A percentile compares a stretch with the other conserved stretches of the same genome.
Evolutionary conservation across 768 basidiomycete genomes (phyloP).

Genomic region (Dendrothele bispora): DNA sequence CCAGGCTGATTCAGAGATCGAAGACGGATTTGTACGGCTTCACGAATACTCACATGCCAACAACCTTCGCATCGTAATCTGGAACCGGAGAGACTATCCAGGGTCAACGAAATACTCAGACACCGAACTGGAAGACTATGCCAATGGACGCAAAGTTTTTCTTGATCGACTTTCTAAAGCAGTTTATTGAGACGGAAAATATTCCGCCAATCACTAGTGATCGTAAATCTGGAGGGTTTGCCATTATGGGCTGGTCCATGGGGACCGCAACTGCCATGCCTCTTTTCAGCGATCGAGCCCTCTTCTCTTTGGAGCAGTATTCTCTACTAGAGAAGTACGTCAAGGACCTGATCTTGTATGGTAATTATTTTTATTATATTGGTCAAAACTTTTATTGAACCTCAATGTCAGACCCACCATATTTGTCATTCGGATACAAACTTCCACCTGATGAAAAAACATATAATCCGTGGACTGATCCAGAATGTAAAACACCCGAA

Average conservation of each 20-base stretch:
- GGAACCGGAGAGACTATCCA: conserved; percentile 33
- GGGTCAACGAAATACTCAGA: conserved; percentile 33
- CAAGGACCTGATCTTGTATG: neutral
- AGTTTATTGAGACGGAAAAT: neutral
- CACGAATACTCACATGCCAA: conserved; percentile 1
- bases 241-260: conserved; percentile 11
- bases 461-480: too few relatives aligned
- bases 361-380: conserved; percentile 11
- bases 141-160: conserved; percentile 14
- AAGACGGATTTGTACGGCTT: neutral
- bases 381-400: conserved; percentile 20
- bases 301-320: too few relatives aligned
- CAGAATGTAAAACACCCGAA: too few relatives aligned
- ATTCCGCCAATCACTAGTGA: conserved; percentile 15
- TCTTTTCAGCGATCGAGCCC: too few relatives aligned
- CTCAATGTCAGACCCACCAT: conserved; percentile 19
- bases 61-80: conserved; percentile 27
- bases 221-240: neutral
- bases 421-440: too few relatives aligned
- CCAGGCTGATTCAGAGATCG: neutral
- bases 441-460: too few relatives aligned
- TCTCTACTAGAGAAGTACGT: neutral
- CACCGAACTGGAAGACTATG: conserved; percentile 29
- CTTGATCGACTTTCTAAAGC: neutral
- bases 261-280: conserved; percentile 28